Evolutionary conservation across 805 yeast species (phyloP).

Genomic region (Candida namnaoensis): DNA sequence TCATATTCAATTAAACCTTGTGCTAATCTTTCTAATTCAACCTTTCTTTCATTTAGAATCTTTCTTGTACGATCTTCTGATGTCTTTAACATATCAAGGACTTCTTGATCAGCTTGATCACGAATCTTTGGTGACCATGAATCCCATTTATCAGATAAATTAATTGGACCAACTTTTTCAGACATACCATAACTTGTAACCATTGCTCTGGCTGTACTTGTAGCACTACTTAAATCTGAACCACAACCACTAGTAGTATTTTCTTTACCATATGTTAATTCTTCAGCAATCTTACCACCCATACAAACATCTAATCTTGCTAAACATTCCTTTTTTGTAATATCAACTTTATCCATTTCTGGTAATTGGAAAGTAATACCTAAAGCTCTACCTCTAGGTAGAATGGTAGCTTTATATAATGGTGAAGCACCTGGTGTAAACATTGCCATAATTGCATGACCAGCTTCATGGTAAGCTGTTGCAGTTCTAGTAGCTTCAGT

Average conservation of each 20-base stretch:
- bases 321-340: constrained; percentile 79
- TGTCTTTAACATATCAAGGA: constrained; percentile 60
- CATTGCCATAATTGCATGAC: constrained; percentile 97
- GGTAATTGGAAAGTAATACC: constrained; percentile 98
- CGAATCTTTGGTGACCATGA: constrained; percentile 87
- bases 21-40: constrained; percentile 81
- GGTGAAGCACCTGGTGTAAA: constrained; percentile 93
- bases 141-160: constrained; percentile 85
- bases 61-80: constrained; percentile 77
- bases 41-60: constrained; percentile 48
- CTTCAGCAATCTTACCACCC: constrained; percentile 99
- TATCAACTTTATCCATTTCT: constrained; percentile 95
- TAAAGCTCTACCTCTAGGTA: constrained; percentile 94
- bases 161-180: constrained; percentile 86
- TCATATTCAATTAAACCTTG: constrained; percentile 93
- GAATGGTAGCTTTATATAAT: constrained; percentile 90
- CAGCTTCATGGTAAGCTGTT: constrained; percentile 98
- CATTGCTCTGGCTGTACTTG: constrained; percentile 92
- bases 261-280: constrained; percentile 80
- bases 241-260: constrained; percentile 95
- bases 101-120: constrained; percentile 90
- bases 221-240: constrained; percentile 83
- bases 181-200: constrained; percentile 97
- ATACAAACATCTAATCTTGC: constrained; percentile 94
- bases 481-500: constrained; percentile 90